Base-by-base conservation (phyloP, 108 stramenopile genomes). In the Chaetoceros tenuissimus region DNA sequence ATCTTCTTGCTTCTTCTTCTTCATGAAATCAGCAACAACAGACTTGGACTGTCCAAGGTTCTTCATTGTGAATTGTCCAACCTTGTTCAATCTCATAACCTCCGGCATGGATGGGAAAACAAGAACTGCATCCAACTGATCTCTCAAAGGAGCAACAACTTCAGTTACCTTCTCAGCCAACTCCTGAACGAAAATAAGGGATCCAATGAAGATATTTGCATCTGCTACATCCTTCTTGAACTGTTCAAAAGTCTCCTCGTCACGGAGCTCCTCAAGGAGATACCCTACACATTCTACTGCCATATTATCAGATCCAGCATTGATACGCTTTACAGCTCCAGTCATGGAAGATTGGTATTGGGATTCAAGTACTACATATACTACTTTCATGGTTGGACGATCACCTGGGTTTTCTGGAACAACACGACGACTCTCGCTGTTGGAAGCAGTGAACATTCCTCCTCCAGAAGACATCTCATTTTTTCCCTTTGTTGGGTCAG, bases 101-200 rank as follows among this genome's bases (percentile, higher is more conserved):
- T 96, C 96, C 7, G 96, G 96, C 96, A 96, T 96, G 67, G 87
- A 89, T 27, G 96, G 96, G 81, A 96, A 96, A 26, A 96, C 73
- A 5, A 96, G 67, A 19, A 90, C 88, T 23, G 96, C 96, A 64
- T 95, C 94, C 23, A 96, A 77, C 57, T 81, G 77, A 53, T 95
- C 94, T 28, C 96, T 75, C 40, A 82, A 57, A 21, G 96, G 94
- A 56, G 70, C 31, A 20, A 96, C 91, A 24, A 96, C 96, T 51
- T 95, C 90, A 27, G 81, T 71, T 31, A 96, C 96, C 70, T 94
- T 93, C 62, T 97, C 96, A 20, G 96, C 96, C 43, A 97, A 78
- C 75, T 97, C 96, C 75, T 97, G 96, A 26, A 97, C 94, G 64
- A 97, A 97, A 62, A 97, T 97, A 26, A 97, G 78, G 26, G 91